Conservation (phyloP, 129 eudicot genomes). For the Flaveria trinervia region DNA sequence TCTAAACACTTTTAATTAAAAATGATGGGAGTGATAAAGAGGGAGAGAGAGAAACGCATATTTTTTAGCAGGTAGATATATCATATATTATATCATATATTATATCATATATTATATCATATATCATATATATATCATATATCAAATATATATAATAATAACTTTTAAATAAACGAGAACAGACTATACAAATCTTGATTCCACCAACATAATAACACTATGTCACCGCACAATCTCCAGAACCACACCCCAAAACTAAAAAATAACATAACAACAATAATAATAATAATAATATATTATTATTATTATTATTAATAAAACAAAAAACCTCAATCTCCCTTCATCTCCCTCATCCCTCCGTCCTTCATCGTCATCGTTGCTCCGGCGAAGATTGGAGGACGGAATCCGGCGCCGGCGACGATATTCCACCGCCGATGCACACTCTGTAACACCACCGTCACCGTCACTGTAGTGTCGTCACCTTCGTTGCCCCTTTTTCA, state of each 20-base stretch:
- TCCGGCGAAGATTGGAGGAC: conserved; percentile 35
- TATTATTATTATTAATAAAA: not conserved
- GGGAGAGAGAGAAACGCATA: not conserved
- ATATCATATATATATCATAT: too few relatives aligned
- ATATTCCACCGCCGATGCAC: not conserved
- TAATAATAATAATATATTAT: too few relatives aligned
- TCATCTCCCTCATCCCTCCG: conserved; percentile 4
- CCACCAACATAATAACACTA: conserved; percentile 36
- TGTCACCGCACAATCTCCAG: conserved; percentile 44
- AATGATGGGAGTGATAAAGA: not conserved
- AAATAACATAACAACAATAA: not conserved
- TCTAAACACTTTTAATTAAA: not conserved
- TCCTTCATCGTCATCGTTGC: conserved; percentile 28
- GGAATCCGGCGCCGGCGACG: conserved; percentile 27
- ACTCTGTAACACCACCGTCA: not conserved
- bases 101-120: not conserved
- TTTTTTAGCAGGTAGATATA: not conserved
- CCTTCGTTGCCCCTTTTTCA: conserved; percentile 1
- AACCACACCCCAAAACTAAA: conserved; percentile 19
- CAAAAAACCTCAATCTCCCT: conserved; percentile 3
- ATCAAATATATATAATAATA: not conserved
- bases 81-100: too few relatives aligned
- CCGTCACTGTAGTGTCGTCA: conserved; percentile 5
- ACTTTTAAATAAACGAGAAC: not conserved
- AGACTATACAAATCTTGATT: conserved; percentile 33